Evolutionary conservation across 108 stramenopile genomes (phyloP), one percentile per base, ranked within the genome.

Genomic region (Cyclotella kingstonii): DNA sequence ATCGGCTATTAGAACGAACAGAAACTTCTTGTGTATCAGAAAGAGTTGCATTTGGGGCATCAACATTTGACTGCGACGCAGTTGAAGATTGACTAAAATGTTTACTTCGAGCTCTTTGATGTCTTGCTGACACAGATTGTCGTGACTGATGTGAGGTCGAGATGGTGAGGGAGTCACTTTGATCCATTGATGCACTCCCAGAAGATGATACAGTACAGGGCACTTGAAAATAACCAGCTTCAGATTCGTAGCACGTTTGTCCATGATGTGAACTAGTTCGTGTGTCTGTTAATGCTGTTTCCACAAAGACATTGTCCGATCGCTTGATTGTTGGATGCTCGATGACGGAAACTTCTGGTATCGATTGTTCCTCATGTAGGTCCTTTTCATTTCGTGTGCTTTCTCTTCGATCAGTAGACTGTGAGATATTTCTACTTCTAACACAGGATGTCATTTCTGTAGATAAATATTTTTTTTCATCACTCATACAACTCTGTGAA

Each of bases 91-190:
- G 59, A 46, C 29, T 25, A 0, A 31, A 60, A 46, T 18, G 39
- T 60, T 22, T 45, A 34, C 27, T 45, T 34, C 59, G 23, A 33
- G 23, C 44, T 34, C 56, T 23, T 41, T 57, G 41, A 28, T 25
- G 5, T 57, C 56, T 41, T 8, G 2, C 35, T 26, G 56, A 46
- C 9, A 46, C 3, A 2, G 10, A 1, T 1, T 18, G 2, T 50
- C 7, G 1, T 27, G 22, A 11, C 7, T 11, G 12, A 5, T 7
- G 18, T 30, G 5, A 0, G 3, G 19, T 47, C 3, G 44, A 36
- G 9, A 36, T 9, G 36, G 36, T 7, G 9, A 11, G 36, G 11
- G 11, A 9, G 7, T 7, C 36, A 9, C 11, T 36, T 36, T 9
- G 11, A 36, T 7, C 36, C 11, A 11, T 36, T 11, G 36, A 36